A percentile compares a stretch with the other conserved stretches of the same genome.
Conservation (phyloP, 805 yeast species). For the Candida insectorum region DNA sequence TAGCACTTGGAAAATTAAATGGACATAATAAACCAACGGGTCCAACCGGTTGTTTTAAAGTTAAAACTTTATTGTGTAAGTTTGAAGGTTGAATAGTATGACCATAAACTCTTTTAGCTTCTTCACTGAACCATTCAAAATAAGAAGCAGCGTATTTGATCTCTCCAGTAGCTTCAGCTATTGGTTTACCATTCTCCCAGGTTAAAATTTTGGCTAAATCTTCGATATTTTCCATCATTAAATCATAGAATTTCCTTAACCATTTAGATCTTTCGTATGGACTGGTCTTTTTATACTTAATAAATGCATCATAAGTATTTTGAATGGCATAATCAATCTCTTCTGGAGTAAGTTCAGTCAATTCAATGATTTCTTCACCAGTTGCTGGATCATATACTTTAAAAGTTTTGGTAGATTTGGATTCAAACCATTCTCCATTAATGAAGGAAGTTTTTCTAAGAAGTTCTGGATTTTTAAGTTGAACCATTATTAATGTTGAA, state of each 20-base stretch:
- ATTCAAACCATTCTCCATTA: conserved; percentile 38
- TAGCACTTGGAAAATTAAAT: conserved; percentile 66
- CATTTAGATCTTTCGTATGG: conserved; percentile 49
- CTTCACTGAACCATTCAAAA: conserved; percentile 48
- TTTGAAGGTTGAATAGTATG: conserved; percentile 54
- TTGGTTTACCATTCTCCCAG: conserved; percentile 61
- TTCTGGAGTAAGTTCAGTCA: conserved; percentile 44
- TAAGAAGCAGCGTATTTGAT: conserved; percentile 54
- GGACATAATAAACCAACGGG: conserved; percentile 63
- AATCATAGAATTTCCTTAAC: conserved; percentile 47
- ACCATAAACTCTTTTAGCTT: conserved; percentile 55
- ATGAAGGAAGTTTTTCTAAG: conserved; percentile 30
- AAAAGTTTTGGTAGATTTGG: conserved; percentile 35
- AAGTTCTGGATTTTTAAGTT: conserved; percentile 32
- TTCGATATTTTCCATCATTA: conserved; percentile 53
- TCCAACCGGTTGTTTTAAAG: conserved; percentile 60
- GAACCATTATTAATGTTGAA: conserved; percentile 6
- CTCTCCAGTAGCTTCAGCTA: conserved; percentile 54
- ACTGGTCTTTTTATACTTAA: conserved; percentile 43
- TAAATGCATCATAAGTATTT: conserved; percentile 44
- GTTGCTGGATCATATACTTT: conserved; percentile 40
- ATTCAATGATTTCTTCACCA: conserved; percentile 29
- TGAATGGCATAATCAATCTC: conserved; percentile 46
- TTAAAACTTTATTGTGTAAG: conserved; percentile 48
- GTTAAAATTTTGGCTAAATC: conserved; percentile 55